A percentile compares a stretch with the other conserved stretches of the same genome.
Conservation (phyloP, 1,284 basidiomycete genomes). For the Cerrena zonata region DNA sequence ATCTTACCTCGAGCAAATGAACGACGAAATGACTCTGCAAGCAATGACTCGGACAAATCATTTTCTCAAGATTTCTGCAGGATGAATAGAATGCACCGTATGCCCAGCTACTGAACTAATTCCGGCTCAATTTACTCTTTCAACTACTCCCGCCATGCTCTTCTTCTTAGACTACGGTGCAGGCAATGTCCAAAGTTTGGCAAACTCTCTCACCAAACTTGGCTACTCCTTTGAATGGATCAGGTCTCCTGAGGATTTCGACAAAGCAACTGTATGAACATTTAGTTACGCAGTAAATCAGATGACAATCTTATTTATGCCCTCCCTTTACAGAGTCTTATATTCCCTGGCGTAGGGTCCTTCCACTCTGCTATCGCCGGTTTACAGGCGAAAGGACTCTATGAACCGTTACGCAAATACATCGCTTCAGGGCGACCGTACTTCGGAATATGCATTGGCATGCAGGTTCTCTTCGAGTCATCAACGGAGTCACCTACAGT, state of each 20-base stretch:
- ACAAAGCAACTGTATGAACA: slow-evolving; percentile 80
- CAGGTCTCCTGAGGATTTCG: slow-evolving; percentile 76
- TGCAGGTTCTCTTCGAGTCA: slow-evolving; percentile 88
- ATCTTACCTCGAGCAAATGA: too few species aligned
- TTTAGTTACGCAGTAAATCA: slow-evolving; percentile 4
- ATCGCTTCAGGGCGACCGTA: slow-evolving; percentile 88
- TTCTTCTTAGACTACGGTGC: slow-evolving; percentile 95
- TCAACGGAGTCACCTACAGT: slow-evolving; percentile 68
- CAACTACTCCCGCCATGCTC: slow-evolving; percentile 44
- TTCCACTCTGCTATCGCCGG: slow-evolving; percentile 86
- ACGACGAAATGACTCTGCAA: not conserved
- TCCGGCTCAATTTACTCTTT: not conserved
- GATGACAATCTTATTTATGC: slow-evolving; percentile 14
- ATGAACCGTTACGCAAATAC: slow-evolving; percentile 79
- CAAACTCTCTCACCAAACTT: slow-evolving; percentile 85
- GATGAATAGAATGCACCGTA: slow-evolving; percentile 6
- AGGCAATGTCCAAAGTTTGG: slow-evolving; percentile 89
- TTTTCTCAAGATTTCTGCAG: not conserved
- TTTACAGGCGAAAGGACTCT: slow-evolving; percentile 69
- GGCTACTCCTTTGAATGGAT: slow-evolving; percentile 93
- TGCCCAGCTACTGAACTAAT: not conserved
- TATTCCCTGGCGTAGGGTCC: slow-evolving; percentile 97
- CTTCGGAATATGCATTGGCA: slow-evolving; percentile 96
- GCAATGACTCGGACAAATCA: slow-evolving; percentile 11
- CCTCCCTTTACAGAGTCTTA: slow-evolving; percentile 64